These are phyloP conservation scores for Diaporthe ampelina DNA, from an alignment of 2,329 filamentous ascomycete species.

Conservation along the genomic window DNA sequence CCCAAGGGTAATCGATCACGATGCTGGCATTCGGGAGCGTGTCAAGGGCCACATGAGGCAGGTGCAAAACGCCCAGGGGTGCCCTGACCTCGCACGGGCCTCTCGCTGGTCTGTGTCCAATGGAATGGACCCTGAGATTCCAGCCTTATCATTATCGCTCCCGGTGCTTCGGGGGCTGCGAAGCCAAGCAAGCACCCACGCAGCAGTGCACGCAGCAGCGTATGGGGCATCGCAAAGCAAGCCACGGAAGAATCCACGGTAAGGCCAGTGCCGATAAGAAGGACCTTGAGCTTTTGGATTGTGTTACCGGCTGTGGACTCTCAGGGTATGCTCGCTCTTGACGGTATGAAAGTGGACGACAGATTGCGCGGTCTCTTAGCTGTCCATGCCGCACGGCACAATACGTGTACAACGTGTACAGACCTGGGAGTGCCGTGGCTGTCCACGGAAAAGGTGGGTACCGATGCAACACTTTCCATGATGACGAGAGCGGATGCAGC, in stretches of 20 bases:
- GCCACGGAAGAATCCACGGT: too few relatives aligned
- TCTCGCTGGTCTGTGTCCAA: neutral
- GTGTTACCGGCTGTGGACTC: too few relatives aligned
- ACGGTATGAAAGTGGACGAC: neutral
- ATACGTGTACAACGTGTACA: too few relatives aligned
- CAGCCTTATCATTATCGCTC: constrained; percentile 24
- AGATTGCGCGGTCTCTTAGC: neutral
- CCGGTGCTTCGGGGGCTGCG: neutral
- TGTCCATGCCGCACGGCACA: neutral
- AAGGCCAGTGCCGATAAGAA: too few relatives aligned
- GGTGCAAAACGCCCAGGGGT: constrained; percentile 14
- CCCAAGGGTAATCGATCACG: constrained; percentile 8
- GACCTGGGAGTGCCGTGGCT: too few relatives aligned
- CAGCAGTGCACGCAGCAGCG: neutral
- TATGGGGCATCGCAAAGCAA: too few relatives aligned
- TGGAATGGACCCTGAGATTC: constrained; percentile 17
- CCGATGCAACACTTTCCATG: neutral
- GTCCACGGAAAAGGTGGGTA: neutral
- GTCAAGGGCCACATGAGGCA: constrained; percentile 28
- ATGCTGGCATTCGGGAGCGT: neutral
- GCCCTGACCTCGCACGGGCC: neutral
- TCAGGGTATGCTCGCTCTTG: too few relatives aligned
- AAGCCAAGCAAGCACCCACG: constrained; percentile 17
- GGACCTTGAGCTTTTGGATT: too few relatives aligned
- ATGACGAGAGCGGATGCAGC: constrained; percentile 3